Evolutionary conservation across 2,329 filamentous ascomycete genomes (phyloP).

Genomic region (Fusarium mundagurra): DNA sequence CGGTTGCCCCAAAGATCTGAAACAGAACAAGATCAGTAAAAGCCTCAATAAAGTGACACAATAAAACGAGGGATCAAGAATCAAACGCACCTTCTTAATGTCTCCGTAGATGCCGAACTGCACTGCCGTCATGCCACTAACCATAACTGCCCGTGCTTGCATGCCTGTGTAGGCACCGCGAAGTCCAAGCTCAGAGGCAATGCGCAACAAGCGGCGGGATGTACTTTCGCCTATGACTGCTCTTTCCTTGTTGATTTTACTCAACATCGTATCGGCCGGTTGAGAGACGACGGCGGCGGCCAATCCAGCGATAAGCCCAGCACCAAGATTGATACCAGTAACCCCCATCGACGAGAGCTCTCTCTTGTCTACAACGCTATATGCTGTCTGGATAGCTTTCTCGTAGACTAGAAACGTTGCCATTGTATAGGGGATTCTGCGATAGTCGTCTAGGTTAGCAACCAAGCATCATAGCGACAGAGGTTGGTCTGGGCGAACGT

Average conservation of each 20-base stretch:
- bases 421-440: not conserved
- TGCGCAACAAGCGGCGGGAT: not conserved
- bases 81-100: not conserved
- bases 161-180: not conserved
- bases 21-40: not conserved
- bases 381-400: not conserved
- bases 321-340: not conserved
- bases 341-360: not conserved
- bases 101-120: not conserved
- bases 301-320: not conserved
- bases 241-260: not conserved
- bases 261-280: not conserved
- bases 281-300: not conserved
- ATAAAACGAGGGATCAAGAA: not conserved
- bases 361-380: not conserved
- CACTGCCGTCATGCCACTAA: not conserved
- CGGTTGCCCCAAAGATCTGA: not conserved
- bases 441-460: not conserved
- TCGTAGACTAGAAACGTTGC: not conserved
- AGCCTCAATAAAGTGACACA: not conserved
- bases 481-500: not conserved
- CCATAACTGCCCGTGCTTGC: not conserved
- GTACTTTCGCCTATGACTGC: not conserved
- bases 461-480: not conserved
- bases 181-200: not conserved